Percentiles rank a stretch among this genome's conserved stretches.
Evolutionary conservation across 192 early-diverging fungal species (phyloP).

Genomic region (Cetraspora pellucida): DNA sequence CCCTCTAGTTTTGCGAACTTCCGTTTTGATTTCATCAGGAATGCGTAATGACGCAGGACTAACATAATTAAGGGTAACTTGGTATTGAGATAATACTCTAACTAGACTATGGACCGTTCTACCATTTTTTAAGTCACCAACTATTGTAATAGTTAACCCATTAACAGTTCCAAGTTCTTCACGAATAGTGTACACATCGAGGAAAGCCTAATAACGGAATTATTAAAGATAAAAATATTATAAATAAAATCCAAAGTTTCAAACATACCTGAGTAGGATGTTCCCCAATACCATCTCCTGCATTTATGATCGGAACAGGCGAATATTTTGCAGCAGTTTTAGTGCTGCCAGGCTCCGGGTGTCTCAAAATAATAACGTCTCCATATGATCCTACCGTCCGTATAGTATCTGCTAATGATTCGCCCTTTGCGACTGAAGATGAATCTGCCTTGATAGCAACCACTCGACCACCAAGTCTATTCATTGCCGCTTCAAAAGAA

Average conservation of each 20-base stretch:
- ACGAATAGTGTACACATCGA: constrained; percentile 80
- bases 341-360: constrained; percentile 87
- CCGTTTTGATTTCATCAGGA: constrained; percentile 81
- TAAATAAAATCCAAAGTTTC: neutral
- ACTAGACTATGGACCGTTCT: constrained; percentile 97
- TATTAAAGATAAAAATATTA: neutral
- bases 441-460: constrained; percentile 82
- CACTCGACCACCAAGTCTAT: constrained; percentile 88
- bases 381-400: constrained; percentile 91
- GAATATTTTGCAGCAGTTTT: constrained; percentile 83
- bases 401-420: constrained; percentile 92
- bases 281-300: constrained; percentile 96
- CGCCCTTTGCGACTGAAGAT: constrained; percentile 94
- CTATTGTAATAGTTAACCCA: constrained; percentile 91
- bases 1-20: constrained; percentile 74
- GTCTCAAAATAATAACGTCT: constrained; percentile 90
- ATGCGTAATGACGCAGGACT: constrained; percentile 80
- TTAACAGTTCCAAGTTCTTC: constrained; percentile 96
- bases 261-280: constrained; percentile 83
- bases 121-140: constrained; percentile 97
- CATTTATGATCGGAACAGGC: constrained; percentile 92
- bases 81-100: constrained; percentile 84
- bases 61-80: constrained; percentile 94
- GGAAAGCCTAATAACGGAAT: constrained; percentile 63
- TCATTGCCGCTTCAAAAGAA: constrained; percentile 95